These are phyloP conservation scores for Claviceps monticola DNA, from an alignment of 2,329 filamentous ascomycete genomes.

Conservation along the genomic window DNA sequence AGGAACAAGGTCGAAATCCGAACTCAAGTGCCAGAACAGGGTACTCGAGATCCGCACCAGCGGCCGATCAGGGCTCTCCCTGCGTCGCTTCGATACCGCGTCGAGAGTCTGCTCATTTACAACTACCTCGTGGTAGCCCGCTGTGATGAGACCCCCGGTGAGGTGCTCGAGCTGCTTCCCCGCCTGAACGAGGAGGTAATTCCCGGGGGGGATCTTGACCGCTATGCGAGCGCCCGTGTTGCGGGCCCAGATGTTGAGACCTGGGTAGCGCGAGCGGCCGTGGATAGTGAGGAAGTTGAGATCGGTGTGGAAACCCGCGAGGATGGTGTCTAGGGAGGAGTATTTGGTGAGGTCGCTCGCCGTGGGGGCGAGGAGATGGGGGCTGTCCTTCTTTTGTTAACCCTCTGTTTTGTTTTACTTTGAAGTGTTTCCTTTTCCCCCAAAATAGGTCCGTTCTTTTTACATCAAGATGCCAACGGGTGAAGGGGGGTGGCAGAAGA, in stretches of 20 bases:
- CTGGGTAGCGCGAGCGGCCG: constrained; percentile 47
- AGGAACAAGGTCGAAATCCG: constrained; percentile 40
- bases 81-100: constrained; percentile 29
- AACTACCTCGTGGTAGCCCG: constrained; percentile 48
- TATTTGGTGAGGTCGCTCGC: constrained; percentile 43
- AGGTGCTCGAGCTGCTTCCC: constrained; percentile 50
- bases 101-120: constrained; percentile 39
- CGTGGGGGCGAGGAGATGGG: constrained; percentile 46
- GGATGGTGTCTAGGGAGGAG: constrained; percentile 40
- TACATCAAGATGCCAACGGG: too few relatives aligned
- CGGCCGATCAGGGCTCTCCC: constrained; percentile 32
- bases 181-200: constrained; percentile 46
- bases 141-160: constrained; percentile 46
- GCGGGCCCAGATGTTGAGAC: constrained; percentile 48
- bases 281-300: constrained; percentile 53
- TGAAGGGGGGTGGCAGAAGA: too few relatives aligned
- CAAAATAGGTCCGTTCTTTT: too few relatives aligned
- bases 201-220: constrained; percentile 43
- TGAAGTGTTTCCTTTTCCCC: not conserved
- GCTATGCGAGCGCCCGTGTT: constrained; percentile 46
- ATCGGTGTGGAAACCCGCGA: constrained; percentile 50
- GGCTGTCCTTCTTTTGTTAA: constrained; percentile 20
- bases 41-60: constrained; percentile 45
- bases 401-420: not conserved
- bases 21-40: constrained; percentile 46